These are phyloP conservation scores for Plasmopara viticola DNA, from an alignment of 352 stramenopile genomes.

Conservation along the genomic window DNA sequence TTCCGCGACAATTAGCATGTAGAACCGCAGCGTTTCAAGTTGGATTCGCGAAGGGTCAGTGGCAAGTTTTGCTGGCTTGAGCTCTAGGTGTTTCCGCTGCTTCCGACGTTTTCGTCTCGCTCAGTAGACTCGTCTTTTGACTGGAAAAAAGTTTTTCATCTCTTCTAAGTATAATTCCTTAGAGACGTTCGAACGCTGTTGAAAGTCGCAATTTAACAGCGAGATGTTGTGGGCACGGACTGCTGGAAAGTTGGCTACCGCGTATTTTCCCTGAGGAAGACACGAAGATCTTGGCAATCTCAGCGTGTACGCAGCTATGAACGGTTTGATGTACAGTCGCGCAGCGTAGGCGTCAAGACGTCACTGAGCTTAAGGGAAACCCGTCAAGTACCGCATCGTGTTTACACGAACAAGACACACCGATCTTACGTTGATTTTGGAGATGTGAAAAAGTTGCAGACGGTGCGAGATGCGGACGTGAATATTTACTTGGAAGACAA, in stretches of 20 bases:
- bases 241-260: constrained; percentile 71
- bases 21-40: constrained; percentile 34
- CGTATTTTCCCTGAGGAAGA: constrained; percentile 52
- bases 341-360: constrained; percentile 55
- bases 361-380: constrained; percentile 61
- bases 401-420: constrained; percentile 57
- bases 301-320: constrained; percentile 77
- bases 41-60: constrained; percentile 63
- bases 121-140: constrained; percentile 23
- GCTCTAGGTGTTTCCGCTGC: constrained; percentile 41
- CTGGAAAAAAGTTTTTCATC: constrained; percentile 50
- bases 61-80: constrained; percentile 76
- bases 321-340: constrained; percentile 63
- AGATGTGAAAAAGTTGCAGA: constrained; percentile 30
- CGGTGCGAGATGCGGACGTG: constrained; percentile 39
- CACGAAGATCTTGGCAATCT: constrained; percentile 48
- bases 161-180: constrained; percentile 24
- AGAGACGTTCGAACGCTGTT: constrained; percentile 51
- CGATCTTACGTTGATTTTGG: constrained; percentile 14
- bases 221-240: constrained; percentile 56
- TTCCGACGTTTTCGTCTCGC: constrained; percentile 23
- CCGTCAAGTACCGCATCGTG: constrained; percentile 67
- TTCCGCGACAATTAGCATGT: neutral
- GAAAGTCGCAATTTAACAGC: constrained; percentile 22
- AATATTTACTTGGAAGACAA: constrained; percentile 50